A percentile compares a stretch with the other conserved stretches of the same genome.
phyloP scores from a whole-genome alignment of 495 filamentous ascomycete genomes.

The Chaetomium fimeti region DNA sequence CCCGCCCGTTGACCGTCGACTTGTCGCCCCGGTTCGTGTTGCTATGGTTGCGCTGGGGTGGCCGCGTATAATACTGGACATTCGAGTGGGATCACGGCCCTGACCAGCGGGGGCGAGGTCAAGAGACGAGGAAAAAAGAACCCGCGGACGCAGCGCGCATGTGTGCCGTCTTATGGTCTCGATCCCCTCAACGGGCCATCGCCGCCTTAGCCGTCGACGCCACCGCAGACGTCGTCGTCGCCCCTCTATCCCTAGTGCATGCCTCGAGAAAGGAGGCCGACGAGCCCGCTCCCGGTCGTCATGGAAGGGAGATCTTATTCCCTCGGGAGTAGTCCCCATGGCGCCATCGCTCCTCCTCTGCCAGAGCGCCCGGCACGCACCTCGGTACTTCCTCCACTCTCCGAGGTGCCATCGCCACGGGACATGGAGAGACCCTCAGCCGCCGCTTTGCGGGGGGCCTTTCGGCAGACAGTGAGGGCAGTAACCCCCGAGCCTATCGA shows the following conservation, averaged over 20 bases:
- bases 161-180: constrained; percentile 1
- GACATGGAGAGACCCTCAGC: constrained; percentile 28
- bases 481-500: constrained; percentile 55
- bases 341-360: constrained; percentile 20
- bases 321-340: constrained; percentile 12
- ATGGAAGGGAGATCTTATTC: constrained; percentile 31
- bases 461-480: constrained; percentile 47
- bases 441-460: constrained; percentile 32
- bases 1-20: neutral
- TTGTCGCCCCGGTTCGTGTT: neutral
- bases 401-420: constrained; percentile 28
- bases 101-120: neutral
- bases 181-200: constrained; percentile 8
- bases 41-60: constrained; percentile 14
- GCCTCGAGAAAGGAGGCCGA: constrained; percentile 20
- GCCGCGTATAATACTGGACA: constrained; percentile 9
- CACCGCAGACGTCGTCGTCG: neutral
- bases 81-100: constrained; percentile 8
- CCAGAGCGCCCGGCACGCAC: constrained; percentile 27
- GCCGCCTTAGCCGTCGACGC: neutral
- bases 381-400: constrained; percentile 28
- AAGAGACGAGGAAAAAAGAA: neutral
- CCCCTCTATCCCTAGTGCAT: constrained; percentile 12
- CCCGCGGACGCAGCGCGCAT: constrained; percentile 9
- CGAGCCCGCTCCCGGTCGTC: constrained; percentile 28